Evolutionary conservation across 192 early-diverging fungal species (phyloP), one percentile per base, ranked within the genome.

Genomic region (Dimargaris xerosporica): DNA sequence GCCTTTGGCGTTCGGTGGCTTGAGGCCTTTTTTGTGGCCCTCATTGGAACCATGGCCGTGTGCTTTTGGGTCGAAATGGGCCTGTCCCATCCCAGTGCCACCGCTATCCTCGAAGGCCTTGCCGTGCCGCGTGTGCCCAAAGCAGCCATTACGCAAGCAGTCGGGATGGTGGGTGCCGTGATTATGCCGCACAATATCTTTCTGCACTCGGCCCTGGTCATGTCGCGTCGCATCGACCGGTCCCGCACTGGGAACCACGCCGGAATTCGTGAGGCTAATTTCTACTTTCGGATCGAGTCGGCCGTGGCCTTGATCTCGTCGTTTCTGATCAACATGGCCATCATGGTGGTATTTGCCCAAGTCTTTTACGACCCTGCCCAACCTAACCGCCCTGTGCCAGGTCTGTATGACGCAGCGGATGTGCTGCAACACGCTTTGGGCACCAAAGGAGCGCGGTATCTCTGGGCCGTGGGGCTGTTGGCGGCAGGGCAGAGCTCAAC

Each of bases 171-270:
- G 23, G 84, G 84, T 2, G 79, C 79, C 54, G 79, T 86, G 2
- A 81, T 86, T 51, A 94, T 94, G 91, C 91, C 91, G 7, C 91
- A 94, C 69, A 90, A 92, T 66, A 75, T 94, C 60, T 94, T 83
- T 68, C 73, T 94, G 44, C 92, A 94, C 67, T 89, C 86, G 55
- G 81, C 79, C 11, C 73, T 93, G 61, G 91, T 93, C 5, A 76
- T 75, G 56, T 78, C 82, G 0, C 74, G 78, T 23, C 67, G 66
- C 12, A 78, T 74, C 58, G 69, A 74, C 52, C 71, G 69, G 5
- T 60, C 50, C 12, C 59, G 65, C 6, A 31, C 52, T 25, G 69
- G 64, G 9, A 78, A 79, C 63, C 68, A 72, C 52, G 75, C 67
- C 0, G 83, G 83, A 54, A 73, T 82, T 25, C 77, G 75, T 29